Percentiles rank a stretch among this genome's conserved stretches.
Evolutionary conservation across 768 basidiomycete species (phyloP).

Genomic region (Amanita brunnescens): DNA sequence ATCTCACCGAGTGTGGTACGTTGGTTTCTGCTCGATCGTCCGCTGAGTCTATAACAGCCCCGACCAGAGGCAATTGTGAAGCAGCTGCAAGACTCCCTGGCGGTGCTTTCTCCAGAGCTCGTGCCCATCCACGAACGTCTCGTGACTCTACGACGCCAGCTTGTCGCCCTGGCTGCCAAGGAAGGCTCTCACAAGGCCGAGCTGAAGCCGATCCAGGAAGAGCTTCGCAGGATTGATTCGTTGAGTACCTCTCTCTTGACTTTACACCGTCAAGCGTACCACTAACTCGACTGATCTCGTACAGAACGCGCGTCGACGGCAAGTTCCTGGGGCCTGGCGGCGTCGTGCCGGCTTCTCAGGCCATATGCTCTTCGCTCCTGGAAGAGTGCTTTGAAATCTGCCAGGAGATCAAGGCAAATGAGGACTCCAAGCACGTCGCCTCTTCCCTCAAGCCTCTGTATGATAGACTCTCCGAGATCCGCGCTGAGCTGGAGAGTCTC

Average conservation of each 20-base stretch:
- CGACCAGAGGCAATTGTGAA: conserved; percentile 62
- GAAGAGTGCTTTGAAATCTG: conserved; percentile 96
- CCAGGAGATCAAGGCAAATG: conserved; percentile 91
- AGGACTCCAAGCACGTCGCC: conserved; percentile 83
- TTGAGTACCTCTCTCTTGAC: conserved; percentile 48
- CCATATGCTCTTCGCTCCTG: conserved; percentile 81
- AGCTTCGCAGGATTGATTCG: conserved; percentile 93
- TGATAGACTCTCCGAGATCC: conserved; percentile 81
- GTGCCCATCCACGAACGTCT: conserved; percentile 86
- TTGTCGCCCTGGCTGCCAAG: conserved; percentile 83
- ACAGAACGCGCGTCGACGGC: conserved; percentile 86
- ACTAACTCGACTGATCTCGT: conserved; percentile 6
- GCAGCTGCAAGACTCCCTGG: conserved; percentile 75
- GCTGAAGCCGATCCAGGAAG: conserved; percentile 84
- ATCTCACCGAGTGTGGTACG: conserved; percentile 88
- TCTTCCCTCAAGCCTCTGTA: conserved; percentile 85
- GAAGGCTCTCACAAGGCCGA: conserved; percentile 80
- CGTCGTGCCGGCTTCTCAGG: conserved; percentile 85
- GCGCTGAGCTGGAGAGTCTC: conserved; percentile 82
- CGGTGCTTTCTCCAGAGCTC: conserved; percentile 84
- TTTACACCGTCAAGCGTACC: conserved; percentile 13
- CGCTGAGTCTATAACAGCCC: not conserved
- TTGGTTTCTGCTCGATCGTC: conserved; percentile 11
- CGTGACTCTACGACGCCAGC: conserved; percentile 79
- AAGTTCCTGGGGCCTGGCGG: conserved; percentile 92